Base-by-base conservation (phyloP, 371 early-diverging fungal species). In the Circinella minor region DNA sequence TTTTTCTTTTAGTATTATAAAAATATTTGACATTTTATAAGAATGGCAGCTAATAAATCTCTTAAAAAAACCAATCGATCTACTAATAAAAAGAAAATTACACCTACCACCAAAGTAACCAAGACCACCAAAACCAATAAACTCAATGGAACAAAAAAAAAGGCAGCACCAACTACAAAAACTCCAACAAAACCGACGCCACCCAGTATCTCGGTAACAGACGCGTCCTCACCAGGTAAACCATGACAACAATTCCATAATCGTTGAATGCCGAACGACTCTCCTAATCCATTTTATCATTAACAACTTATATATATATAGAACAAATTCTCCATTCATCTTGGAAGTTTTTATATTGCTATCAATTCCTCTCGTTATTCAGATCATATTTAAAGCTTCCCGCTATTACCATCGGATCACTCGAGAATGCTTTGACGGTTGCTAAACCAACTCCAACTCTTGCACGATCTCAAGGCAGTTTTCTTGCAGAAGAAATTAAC, bases 201-300 rank as follows among this genome's bases (percentile, higher is more conserved):
- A 15, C 55, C 49, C 36, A 48, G 36, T 38, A 37, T 65, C 65
- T 5, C 14, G 3, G 65, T 65, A 48, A 65, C 65, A 54, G 51
- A 65, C 65, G 54, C 49, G 54, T 65, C 65, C 17, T n/a, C 65
- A 54, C 65, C 65, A 54, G 65, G 65, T 65, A 54, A 54, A 9
- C 11, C 8, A 61, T 4, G 10, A 10, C 6, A 18, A 34, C 7
- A 13, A 34, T 27, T 27, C 2, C 27, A 27, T 27, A 27, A 27
- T 27, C 27, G 27, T 27, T 27, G 27, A 27, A 2, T 27, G 2
- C 27, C 27, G 27, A 27, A 27, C 27, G 2, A 27, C 27, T 27
- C 27, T 27, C 27, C 2, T 27, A 27, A 27, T 27, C 27, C 27
- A 27, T 27, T 27, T 2, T 27, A 27, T 27, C 27, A 27, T 27